phyloP scores from a whole-genome alignment of 306 rosid species.

The Ziziphus jujuba region DNA sequence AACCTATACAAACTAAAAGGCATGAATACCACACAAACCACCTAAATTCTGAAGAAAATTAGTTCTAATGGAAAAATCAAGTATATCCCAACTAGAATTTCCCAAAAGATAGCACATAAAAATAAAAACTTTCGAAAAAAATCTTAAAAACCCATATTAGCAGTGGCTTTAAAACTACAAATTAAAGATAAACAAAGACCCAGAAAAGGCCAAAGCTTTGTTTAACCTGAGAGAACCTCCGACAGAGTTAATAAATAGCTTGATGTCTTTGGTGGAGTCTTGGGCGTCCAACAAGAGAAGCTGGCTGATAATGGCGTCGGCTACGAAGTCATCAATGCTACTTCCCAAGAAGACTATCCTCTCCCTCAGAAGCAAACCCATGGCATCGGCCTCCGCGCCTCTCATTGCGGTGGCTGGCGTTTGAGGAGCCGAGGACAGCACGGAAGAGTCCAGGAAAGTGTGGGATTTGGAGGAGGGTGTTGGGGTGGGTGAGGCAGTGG shows the following conservation, averaged over 20 bases:
- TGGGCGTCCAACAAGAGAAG: slow-evolving; percentile 82
- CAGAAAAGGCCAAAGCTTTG: neutral
- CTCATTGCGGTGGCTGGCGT: slow-evolving; percentile 56
- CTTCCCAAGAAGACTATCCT: slow-evolving; percentile 90
- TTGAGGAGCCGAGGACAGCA: slow-evolving; percentile 47
- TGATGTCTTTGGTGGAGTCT: slow-evolving; percentile 79
- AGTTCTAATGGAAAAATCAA: too few relatives aligned
- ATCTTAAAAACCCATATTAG: too few relatives aligned
- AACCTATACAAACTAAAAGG: neutral
- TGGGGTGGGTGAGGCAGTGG: slow-evolving; percentile 10
- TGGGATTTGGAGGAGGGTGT: slow-evolving; percentile 27
- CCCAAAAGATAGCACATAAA: too few relatives aligned
- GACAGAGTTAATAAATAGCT: slow-evolving; percentile 76
- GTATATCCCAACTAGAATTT: neutral
- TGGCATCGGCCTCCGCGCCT: slow-evolving; percentile 71
- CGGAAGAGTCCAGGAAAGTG: neutral
- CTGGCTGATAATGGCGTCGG: slow-evolving; percentile 85
- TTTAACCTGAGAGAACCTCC: slow-evolving; percentile 91
- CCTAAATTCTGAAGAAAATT: neutral
- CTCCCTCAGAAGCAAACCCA: slow-evolving; percentile 87
- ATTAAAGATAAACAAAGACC: neutral
- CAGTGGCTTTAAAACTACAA: neutral
- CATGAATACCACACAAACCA: neutral
- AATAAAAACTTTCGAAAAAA: too few relatives aligned
- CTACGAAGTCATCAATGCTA: slow-evolving; percentile 80